A percentile compares a stretch with the other conserved stretches of the same genome.
These are phyloP conservation scores for Globisporangium nunn DNA, from an alignment of 352 stramenopile genomes.

Conservation along the genomic window DNA sequence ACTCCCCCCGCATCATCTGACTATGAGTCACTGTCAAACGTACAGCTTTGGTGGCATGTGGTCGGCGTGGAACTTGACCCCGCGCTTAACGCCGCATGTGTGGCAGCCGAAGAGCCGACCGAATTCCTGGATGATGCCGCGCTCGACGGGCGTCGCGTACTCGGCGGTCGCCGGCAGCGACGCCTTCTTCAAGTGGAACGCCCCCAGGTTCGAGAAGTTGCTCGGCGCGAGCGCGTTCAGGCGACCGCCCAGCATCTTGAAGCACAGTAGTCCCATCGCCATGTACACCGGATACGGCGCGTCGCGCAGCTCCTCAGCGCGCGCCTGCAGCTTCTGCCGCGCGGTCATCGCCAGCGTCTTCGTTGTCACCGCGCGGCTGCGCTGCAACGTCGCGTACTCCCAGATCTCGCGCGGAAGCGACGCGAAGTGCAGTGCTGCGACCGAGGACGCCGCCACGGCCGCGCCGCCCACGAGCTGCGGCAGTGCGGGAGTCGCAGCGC, in stretches of 20 bases:
- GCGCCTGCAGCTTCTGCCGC: slow-evolving; percentile 23
- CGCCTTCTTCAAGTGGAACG: slow-evolving; percentile 71
- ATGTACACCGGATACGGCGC: slow-evolving; percentile 60
- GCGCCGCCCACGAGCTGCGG: slow-evolving; percentile 29
- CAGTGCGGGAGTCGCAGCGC: slow-evolving; percentile 36
- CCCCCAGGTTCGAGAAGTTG: slow-evolving; percentile 63
- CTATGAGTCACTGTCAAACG: slow-evolving; percentile 4
- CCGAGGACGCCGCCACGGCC: slow-evolving; percentile 44
- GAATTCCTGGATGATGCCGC: slow-evolving; percentile 72
- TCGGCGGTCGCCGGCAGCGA: slow-evolving; percentile 67
- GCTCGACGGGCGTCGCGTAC: slow-evolving; percentile 58
- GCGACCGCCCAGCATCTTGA: slow-evolving; percentile 65
- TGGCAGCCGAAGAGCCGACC: slow-evolving; percentile 76
- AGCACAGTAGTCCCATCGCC: slow-evolving; percentile 67
- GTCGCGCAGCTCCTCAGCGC: slow-evolving; percentile 29
- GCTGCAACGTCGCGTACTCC: slow-evolving; percentile 20
- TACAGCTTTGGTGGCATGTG: slow-evolving; percentile 85
- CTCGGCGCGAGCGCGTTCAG: slow-evolving; percentile 70
- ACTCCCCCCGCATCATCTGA: too few relatives aligned
- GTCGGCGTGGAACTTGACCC: slow-evolving; percentile 70
- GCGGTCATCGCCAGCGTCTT: slow-evolving; percentile 1
- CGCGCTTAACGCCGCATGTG: slow-evolving; percentile 65
- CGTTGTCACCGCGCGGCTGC: slow-evolving; percentile 7
- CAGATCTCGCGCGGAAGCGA: slow-evolving; percentile 39
- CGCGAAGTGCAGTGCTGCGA: slow-evolving; percentile 36